phyloP scores from a whole-genome alignment of 2,329 filamentous ascomycete genomes.

The Colletotrichum sp. region DNA sequence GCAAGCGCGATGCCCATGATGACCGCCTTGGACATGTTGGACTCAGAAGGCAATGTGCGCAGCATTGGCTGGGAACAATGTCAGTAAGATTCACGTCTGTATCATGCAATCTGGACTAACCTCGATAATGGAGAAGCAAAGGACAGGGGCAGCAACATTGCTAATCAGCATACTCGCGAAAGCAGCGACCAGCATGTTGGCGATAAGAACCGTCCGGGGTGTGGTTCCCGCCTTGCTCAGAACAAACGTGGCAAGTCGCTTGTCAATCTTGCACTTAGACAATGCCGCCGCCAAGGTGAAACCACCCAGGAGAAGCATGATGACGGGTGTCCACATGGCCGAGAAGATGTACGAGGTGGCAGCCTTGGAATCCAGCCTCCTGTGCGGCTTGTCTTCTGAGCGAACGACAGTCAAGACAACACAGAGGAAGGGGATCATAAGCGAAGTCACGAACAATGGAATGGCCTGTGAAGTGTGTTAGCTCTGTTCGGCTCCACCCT shows the following conservation, averaged over 20 bases:
- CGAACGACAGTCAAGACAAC: slow-evolving; percentile 87
- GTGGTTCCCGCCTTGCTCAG: slow-evolving; percentile 94
- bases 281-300: slow-evolving; percentile 95
- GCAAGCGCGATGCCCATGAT: slow-evolving; percentile 94
- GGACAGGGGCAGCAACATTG: slow-evolving; percentile 94
- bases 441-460: slow-evolving; percentile 93
- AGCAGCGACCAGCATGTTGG: slow-evolving; percentile 98
- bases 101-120: slow-evolving; percentile 46
- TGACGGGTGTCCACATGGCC: slow-evolving; percentile 99
- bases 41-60: slow-evolving; percentile 88
- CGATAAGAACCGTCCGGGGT: slow-evolving; percentile 87
- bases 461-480: slow-evolving; percentile 68
- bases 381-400: slow-evolving; percentile 60
- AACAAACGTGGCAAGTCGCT: slow-evolving; percentile 94
- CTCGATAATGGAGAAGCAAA: slow-evolving; percentile 98
- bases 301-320: slow-evolving; percentile 95
- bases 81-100: slow-evolving; percentile 7
- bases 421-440: slow-evolving; percentile 91
- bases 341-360: slow-evolving; percentile 87
- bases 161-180: slow-evolving; percentile 99
- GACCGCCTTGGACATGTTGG: slow-evolving; percentile 91
- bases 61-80: slow-evolving; percentile 73
- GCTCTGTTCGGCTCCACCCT: not conserved
- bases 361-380: slow-evolving; percentile 75
- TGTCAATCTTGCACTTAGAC: slow-evolving; percentile 97